Evolutionary conservation across 2,329 filamentous ascomycete genomes (phyloP), one percentile per base, ranked within the genome.

Genomic region (Arachnomyces sp.): DNA sequence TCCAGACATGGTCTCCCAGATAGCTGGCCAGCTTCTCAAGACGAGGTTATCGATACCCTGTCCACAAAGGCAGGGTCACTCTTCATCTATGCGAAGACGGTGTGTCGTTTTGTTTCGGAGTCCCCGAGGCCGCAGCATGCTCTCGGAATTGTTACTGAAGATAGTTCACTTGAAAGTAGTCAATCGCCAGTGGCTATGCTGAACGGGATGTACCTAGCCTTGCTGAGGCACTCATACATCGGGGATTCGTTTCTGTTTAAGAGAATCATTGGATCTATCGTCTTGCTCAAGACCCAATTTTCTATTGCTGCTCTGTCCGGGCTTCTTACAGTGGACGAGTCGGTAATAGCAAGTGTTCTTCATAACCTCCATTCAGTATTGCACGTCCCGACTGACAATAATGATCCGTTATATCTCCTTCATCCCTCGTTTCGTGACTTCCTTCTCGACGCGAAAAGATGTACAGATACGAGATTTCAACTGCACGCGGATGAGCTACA

Each of bases 401-500:
- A 42, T 28, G n/a, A n/a, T 4, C 50, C 51, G 16, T 38, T 58
- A 13, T 36, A 47, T 30, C 34, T 51, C 13, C 42, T 57, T 7
- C 55, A 57, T 41, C 28, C 46, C n/a, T 57, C 54, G 6, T 57
- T 57, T 40, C 44, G 46, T 4, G 54, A 55, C 15, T 57, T 55
- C 34, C 49, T 56, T 8, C 39, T 57, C 9, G 43, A 53, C 32
- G 35, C 31, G 13, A 13, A 8, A n/a, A 41, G 21, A 15, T 34
- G 37, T 16, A 21, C 18, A n/a, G 31, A 43, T 4, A 33, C 31
- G n/a, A 14, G 28, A 8, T 50, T 54, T 38, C 35, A n/a, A n/a
- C n/a, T n/a, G n/a, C n/a, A n/a, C n/a, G n/a, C n/a, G n/a, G n/a
- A n/a, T n/a, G n/a, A n/a, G n/a, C n/a, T n/a, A n/a, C n/a, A n/a